These are phyloP conservation scores for Fusarium sp. DNA, from an alignment of 2,329 filamentous ascomycete genomes.

Conservation along the genomic window DNA sequence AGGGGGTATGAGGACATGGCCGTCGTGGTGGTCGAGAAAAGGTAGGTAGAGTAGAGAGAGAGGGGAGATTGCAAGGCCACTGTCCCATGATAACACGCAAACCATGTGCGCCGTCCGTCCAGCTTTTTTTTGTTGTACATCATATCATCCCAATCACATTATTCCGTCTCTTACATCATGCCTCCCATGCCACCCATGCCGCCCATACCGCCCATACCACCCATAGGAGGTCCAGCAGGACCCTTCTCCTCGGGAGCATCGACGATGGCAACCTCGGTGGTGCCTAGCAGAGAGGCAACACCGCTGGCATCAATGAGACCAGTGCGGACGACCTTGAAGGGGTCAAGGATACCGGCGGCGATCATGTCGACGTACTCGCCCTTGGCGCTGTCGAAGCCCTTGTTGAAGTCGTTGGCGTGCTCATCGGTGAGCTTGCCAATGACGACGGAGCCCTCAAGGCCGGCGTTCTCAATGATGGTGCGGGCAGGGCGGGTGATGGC, in stretches of 20 bases:
- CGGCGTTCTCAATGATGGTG: constrained; percentile 97
- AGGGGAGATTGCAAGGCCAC: constrained; percentile 52
- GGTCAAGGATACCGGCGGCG: constrained; percentile 93
- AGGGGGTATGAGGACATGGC: constrained; percentile 47
- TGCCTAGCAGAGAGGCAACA: constrained; percentile 96
- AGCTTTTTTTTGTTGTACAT: constrained; percentile 47
- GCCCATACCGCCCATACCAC: constrained; percentile 75
- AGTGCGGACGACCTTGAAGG: constrained; percentile 99
- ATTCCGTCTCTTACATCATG: constrained; percentile 66
- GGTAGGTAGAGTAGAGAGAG: constrained; percentile 31
- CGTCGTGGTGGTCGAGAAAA: constrained; percentile 31
- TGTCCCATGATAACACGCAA: constrained; percentile 59
- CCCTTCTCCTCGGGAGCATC: constrained; percentile 96
- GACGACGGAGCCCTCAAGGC: constrained; percentile 93
- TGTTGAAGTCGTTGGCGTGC: constrained; percentile 93
- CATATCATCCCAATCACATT: constrained; percentile 35
- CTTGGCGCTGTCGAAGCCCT: constrained; percentile 95
- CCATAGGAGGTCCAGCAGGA: constrained; percentile 68
- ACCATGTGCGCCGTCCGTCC: constrained; percentile 59
- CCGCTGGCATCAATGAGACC: constrained; percentile 94
- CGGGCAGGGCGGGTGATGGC: constrained; percentile 96
- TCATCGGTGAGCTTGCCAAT: constrained; percentile 99
- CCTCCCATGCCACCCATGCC: constrained; percentile 67
- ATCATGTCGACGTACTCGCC: constrained; percentile 99
- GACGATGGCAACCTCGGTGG: constrained; percentile 97